Evolutionary conservation across 495 filamentous ascomycete genomes (phyloP).

Genomic region (Xylaria sp.): DNA sequence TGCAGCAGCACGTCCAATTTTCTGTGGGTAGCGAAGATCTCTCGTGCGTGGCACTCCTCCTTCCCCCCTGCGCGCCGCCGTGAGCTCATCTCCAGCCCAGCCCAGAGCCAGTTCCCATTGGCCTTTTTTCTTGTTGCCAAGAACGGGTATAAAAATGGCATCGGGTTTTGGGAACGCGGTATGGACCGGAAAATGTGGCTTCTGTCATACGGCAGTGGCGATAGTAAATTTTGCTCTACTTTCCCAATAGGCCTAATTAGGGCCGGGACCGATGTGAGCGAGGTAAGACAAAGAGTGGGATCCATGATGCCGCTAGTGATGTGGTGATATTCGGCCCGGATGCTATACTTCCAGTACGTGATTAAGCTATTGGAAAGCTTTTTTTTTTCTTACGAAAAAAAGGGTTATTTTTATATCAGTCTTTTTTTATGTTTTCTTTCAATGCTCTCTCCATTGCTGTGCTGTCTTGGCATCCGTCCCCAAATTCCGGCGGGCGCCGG

Average conservation of each 20-base stretch:
- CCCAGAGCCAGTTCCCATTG: too few relatives aligned
- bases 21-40: background rate
- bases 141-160: conserved; percentile 12
- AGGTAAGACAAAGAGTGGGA: conserved; percentile 9
- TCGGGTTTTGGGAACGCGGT: background rate
- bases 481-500: background rate
- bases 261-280: background rate
- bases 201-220: background rate
- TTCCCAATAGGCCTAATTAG: background rate
- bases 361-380: background rate
- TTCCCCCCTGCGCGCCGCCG: too few relatives aligned
- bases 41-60: background rate
- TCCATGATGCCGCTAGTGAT: conserved; percentile 12
- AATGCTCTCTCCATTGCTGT: too few relatives aligned
- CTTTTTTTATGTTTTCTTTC: conserved; percentile 4
- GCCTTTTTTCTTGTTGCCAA: background rate
- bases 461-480: background rate
- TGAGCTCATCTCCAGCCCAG: background rate
- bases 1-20: too few relatives aligned
- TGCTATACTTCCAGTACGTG: conserved; percentile 18
- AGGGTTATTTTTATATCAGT: background rate
- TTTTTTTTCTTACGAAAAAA: background rate
- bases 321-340: conserved; percentile 25
- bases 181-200: background rate
- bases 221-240: background rate